Base-by-base conservation (phyloP, 768 basidiomycete genomes). In the Trichaptum fuscoviolaceum region DNA sequence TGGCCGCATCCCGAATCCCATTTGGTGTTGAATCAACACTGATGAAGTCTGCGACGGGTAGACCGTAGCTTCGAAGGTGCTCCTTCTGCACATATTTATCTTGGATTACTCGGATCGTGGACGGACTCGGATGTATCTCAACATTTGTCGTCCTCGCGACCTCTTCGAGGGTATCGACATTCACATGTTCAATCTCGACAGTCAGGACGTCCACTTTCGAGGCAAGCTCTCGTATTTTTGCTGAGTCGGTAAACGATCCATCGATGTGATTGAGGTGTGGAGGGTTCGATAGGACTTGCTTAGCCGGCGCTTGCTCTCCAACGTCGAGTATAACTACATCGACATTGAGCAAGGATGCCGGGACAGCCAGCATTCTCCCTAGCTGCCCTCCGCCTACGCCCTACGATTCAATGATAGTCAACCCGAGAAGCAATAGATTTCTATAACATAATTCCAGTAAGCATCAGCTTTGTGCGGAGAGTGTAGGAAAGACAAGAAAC, bases 151-250 rank as follows among this genome's bases (percentile, higher is more conserved):
- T 73, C 36, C 70, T 75, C 69, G 85, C 80, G 1, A 92, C 79
- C 63, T 87, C 83, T 63, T 89, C 85, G 10, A 99, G 81, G 0
- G 92, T 86, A 24, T 79, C 79, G 12, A 84, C 92, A 69, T 96
- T 86, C 68, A 99, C 94, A 72, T 99, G 97, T 77, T 99, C 96
- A 35, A 98, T 99, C 81, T 99, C 96, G 63, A 96, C 88, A 0
- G 96, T 99, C 62, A 99, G 80, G 35, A 99, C 80, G 71, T 98
- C 91, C 34, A 91, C 95, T 73, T 87, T 87, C 15, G 75, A 68
- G 0, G 95, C 94, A 42, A 99, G 85, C 69, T 91, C 84, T 58
- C 81, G 83, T 70, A 99, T 96, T 73, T 91, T 89, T 15, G 77
- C 78, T 0, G 90, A 84, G 73, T 95, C 90, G 26, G 90, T 78